Base-by-base conservation (phyloP, 2,329 filamentous ascomycete species). In the Penicillium psychrosexuale region DNA sequence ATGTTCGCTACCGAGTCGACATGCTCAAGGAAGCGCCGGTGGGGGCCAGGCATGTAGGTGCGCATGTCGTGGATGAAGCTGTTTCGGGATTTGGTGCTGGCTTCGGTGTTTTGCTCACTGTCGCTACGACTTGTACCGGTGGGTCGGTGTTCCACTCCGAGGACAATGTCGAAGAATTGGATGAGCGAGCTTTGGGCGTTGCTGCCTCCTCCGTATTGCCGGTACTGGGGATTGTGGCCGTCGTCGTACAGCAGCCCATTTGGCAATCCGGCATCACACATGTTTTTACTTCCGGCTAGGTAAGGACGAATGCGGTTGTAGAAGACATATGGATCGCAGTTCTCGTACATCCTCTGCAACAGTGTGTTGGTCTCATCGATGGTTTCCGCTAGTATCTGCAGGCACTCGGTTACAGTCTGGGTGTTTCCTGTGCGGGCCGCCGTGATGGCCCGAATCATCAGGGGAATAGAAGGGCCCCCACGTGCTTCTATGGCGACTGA, bases 1-100 rank as follows among this genome's bases (percentile, higher is more conserved):
- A 99, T 91, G 68, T 97, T 97, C 63, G 93, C 86, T 4, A 97
- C 86, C 15, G 78, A 78, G 47, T 84, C 81, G 12, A 97, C 86
- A 59, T 95, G 88, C 60, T 89, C 83, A 3, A 99, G 81, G 76
- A 99, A 99, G 38, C 89, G 86, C 3, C 91, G 88, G 69, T 99
- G 94, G 0, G 89, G 84, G 0, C 91, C 93, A 0, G 94, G 94
- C 94, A 99, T 99, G 76, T 99, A 99, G 43, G 84, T 84, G 55
- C 93, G 88, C 94, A 99, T 99, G 62, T 99, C 94, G 68, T 89
- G 85, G 69, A 99, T 93, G 76, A 99, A 99, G 67, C 94, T 95
- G 76, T 96, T 85, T 38, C 82, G 80, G 5, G 85, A 81, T 24
- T 77, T 34, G 79, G 76, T 1, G 75, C 69, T 66, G 40, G 82